These are phyloP conservation scores for Mucuna pruriens DNA, from an alignment of 306 rosid genomes.

Conservation along the genomic window DNA sequence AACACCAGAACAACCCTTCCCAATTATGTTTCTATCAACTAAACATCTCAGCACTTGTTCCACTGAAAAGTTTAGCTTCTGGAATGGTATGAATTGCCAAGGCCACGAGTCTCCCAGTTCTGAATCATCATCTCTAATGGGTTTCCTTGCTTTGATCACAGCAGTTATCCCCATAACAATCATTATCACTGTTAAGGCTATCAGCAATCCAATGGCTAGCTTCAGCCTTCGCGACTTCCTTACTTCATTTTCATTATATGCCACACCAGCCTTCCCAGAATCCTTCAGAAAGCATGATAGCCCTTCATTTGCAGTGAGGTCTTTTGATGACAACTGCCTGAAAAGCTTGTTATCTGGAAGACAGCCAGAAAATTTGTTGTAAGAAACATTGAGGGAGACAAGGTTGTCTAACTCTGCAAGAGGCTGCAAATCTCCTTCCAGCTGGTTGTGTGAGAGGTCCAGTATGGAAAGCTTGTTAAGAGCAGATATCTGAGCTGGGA, in stretches of 20 bases:
- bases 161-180: constrained; percentile 75
- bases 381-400: constrained; percentile 86
- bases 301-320: constrained; percentile 72
- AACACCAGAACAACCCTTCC: constrained; percentile 91
- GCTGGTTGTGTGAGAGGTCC: constrained; percentile 85
- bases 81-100: constrained; percentile 95
- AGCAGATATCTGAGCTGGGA: constrained; percentile 74
- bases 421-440: constrained; percentile 75
- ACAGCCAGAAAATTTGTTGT: constrained; percentile 72
- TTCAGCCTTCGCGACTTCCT: constrained; percentile 67
- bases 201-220: constrained; percentile 73
- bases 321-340: constrained; percentile 70
- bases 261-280: constrained; percentile 41
- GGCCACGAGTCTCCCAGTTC: constrained; percentile 86
- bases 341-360: constrained; percentile 90
- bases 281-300: constrained; percentile 74
- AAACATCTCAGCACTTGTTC: constrained; percentile 74
- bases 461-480: constrained; percentile 80
- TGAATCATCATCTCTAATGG: constrained; percentile 67
- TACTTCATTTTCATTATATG: constrained; percentile 41
- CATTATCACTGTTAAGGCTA: constrained; percentile 72
- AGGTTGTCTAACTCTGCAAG: constrained; percentile 76
- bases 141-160: constrained; percentile 70
- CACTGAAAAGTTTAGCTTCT: constrained; percentile 84
- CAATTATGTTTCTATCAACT: constrained; percentile 79